Evolutionary conservation across 495 filamentous ascomycete genomes (phyloP).

Genomic region (Aspergillus biplanus): DNA sequence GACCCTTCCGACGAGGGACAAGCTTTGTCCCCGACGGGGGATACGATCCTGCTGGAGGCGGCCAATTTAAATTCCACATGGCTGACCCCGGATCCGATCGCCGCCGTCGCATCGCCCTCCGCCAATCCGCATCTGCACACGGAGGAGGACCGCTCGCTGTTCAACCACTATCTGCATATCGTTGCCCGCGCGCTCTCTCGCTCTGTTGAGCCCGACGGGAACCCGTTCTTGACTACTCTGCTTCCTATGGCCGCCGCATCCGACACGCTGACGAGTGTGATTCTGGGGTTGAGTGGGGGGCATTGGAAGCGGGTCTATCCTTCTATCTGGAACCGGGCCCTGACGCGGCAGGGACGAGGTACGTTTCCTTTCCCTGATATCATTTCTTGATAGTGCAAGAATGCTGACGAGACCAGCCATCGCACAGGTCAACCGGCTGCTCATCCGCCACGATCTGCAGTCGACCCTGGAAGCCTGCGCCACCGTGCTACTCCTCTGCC

Average conservation of each 20-base stretch:
- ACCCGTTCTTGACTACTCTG: slow-evolving; percentile 32
- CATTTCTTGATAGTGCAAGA: background rate
- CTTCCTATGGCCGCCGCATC: slow-evolving; percentile 34
- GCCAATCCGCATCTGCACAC: slow-evolving; percentile 29
- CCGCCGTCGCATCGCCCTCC: slow-evolving; percentile 29
- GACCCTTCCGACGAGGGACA: background rate
- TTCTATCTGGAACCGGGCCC: slow-evolving; percentile 30
- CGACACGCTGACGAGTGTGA: slow-evolving; percentile 32
- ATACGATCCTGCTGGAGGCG: slow-evolving; percentile 14
- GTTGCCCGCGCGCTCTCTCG: slow-evolving; percentile 32
- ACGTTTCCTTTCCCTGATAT: background rate
- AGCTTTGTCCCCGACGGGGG: background rate
- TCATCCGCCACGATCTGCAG: slow-evolving; percentile 19
- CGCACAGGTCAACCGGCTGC: slow-evolving; percentile 27
- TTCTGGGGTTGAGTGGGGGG: slow-evolving; percentile 34
- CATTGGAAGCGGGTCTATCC: slow-evolving; percentile 38
- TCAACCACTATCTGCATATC: slow-evolving; percentile 37
- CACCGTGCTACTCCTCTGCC: slow-evolving; percentile 30
- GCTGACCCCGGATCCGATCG: slow-evolving; percentile 26
- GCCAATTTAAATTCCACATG: slow-evolving; percentile 16
- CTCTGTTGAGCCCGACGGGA: slow-evolving; percentile 29
- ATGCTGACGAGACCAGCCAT: slow-evolving; percentile 22
- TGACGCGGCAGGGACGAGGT: slow-evolving; percentile 34
- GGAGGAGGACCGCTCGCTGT: slow-evolving; percentile 32
- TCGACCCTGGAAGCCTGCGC: slow-evolving; percentile 30